A percentile compares a stretch with the other conserved stretches of the same genome.
Conservation (phyloP, 495 filamentous ascomycete species). For the Aspergillus ostianus region DNA sequence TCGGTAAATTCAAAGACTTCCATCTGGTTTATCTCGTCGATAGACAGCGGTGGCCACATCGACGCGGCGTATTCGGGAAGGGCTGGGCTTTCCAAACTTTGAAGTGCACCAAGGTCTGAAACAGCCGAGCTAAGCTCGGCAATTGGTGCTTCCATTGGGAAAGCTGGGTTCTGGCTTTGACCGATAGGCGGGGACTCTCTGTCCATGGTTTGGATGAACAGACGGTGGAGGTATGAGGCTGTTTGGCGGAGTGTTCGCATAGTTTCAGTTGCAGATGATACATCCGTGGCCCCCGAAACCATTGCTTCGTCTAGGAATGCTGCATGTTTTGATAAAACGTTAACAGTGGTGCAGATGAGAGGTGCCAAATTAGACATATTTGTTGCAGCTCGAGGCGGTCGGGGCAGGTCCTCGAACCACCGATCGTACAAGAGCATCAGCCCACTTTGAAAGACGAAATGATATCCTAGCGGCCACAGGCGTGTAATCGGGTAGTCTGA, state of each 20-base stretch:
- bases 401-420: not conserved
- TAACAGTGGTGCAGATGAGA: not conserved
- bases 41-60: not conserved
- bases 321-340: not conserved
- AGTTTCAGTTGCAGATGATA: not conserved
- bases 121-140: not conserved
- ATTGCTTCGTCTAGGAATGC: not conserved
- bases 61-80: not conserved
- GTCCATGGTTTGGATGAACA: not conserved
- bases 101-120: not conserved
- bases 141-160: not conserved
- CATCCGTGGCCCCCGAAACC: not conserved
- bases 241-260: not conserved
- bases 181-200: not conserved
- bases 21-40: constrained; percentile 2
- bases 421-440: not conserved
- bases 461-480: constrained; percentile 1
- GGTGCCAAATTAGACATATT: not conserved
- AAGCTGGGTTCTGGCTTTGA: not conserved
- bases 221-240: not conserved
- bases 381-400: not conserved
- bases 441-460: not conserved
- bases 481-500: not conserved
- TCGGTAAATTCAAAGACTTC: not conserved
- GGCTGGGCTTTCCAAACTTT: not conserved